Evolutionary conservation across 2,329 filamentous ascomycete genomes (phyloP), one percentile per base, ranked within the genome.

Genomic region (Akanthomyces lecanii): DNA sequence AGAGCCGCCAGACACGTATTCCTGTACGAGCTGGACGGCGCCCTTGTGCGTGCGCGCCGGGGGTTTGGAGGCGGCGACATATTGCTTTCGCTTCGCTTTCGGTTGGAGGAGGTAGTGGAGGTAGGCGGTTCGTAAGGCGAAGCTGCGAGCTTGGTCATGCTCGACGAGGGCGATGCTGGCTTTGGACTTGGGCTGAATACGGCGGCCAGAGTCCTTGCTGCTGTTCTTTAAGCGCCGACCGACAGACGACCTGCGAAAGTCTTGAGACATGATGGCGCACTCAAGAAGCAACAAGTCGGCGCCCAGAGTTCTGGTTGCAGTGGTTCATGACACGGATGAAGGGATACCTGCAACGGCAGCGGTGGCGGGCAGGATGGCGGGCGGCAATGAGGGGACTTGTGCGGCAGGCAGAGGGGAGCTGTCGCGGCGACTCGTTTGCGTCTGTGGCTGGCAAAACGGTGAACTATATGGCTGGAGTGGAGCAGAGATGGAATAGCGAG

Each of bases 31-130:
- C 74, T 96, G 91, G 70, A 89, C 87, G 64, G 96, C 90, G 64
- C 89, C 90, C 65, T 91, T 87, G 76, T 92, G 86, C 57, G 78
- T 78, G 67, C 82, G 79, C 8, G 83, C 79, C 65, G 86, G 83
- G 62, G 85, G 84, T 69, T 86, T 87, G 56, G 88, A 78, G 67
- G 84, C 72, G 77, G 87, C 77, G 48, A 95, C 87, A 83, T 92
- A 96, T 78, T 97, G 92, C 72, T 94, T 90, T 72, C 92, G 87
- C 77, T 94, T 95, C 71, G 91, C 85, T 72, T 92, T 90, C 66
- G 95, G 94, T 74, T 97, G 92, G 59, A 99, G 84, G 51, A 98
- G 87, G 76, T 99, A 96, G 76, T 94, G 85, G 64, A 99, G 89
- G 76, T 92, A 97, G 69, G 94, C 94, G 68, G 91, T 88, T 66